These are phyloP conservation scores for Cyclotella choctawhatcheeana DNA, from an alignment of 108 stramenopile species.

Conservation along the genomic window DNA sequence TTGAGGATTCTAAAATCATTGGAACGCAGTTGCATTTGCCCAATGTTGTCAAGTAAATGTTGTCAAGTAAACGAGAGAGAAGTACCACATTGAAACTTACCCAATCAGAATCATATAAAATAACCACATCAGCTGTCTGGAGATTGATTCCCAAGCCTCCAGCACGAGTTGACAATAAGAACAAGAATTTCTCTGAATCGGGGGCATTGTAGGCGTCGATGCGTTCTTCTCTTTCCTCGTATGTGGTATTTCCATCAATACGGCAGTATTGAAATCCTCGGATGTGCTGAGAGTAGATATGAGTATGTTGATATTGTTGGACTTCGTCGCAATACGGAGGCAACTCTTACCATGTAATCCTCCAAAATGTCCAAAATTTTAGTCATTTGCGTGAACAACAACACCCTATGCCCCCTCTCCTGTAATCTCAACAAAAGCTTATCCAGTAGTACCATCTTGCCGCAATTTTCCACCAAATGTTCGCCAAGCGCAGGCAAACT, in stretches of 20 bases:
- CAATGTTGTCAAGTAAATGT: no score
- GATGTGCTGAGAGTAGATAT: conserved; percentile 51
- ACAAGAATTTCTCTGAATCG: conserved; percentile 87
- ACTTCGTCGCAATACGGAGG: background rate
- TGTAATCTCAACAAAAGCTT: conserved; percentile 85
- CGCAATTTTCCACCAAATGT: conserved; percentile 87
- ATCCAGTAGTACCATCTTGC: conserved; percentile 88
- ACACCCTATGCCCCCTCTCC: conserved; percentile 89
- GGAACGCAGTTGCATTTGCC: no score
- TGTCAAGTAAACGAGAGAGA: no score
- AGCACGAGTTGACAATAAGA: conserved; percentile 91
- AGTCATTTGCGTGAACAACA: conserved; percentile 99
- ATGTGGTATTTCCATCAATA: conserved; percentile 97
- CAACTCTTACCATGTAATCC: conserved; percentile 73
- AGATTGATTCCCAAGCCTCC: conserved; percentile 95
- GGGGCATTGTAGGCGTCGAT: conserved; percentile 95
- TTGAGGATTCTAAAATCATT: conserved; percentile 87
- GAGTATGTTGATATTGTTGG: background rate
- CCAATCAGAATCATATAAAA: conserved; percentile 39
- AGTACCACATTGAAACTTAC: background rate
- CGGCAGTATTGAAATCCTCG: conserved; percentile 93
- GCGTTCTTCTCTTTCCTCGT: conserved; percentile 91
- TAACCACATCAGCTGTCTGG: conserved; percentile 41
- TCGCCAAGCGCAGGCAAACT: conserved; percentile 85
- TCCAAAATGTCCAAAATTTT: conserved; percentile 94